Evolutionary conservation across 164 flowering plant species (phyloP).

Genomic region (Liriodendron chinense): DNA sequence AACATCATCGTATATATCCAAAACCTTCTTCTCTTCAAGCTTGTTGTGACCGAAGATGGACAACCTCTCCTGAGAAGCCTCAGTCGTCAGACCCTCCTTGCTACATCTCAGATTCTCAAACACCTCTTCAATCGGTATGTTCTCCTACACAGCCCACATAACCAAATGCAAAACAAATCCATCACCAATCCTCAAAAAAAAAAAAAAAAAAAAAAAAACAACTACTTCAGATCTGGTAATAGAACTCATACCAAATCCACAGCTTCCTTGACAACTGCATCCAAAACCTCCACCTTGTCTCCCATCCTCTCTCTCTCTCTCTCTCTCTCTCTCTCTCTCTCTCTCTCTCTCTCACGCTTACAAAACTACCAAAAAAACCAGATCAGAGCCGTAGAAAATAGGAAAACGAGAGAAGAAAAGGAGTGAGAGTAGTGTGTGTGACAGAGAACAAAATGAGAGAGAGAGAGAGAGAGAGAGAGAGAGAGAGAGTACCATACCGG

Average conservation of each 20-base stretch:
- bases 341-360: neutral
- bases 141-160: constrained; percentile 60
- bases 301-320: constrained; percentile 34
- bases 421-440: neutral
- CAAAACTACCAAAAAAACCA: neutral
- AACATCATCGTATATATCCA: too few species aligned
- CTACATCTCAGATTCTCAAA: constrained; percentile 67
- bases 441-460: neutral
- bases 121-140: constrained; percentile 79
- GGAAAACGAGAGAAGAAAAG: neutral
- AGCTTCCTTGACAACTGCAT: constrained; percentile 67
- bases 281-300: constrained; percentile 39
- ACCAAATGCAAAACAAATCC: too few species aligned
- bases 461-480: neutral
- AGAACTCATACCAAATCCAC: constrained; percentile 53
- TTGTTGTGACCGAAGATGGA: constrained; percentile 65
- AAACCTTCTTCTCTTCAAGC: constrained; percentile 77
- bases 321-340: too few species aligned
- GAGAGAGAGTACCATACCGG: neutral
- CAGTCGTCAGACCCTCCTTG: constrained; percentile 51
- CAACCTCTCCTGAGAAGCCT: constrained; percentile 59
- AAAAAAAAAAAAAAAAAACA: neutral
- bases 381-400: neutral
- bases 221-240: neutral
- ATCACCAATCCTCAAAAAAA: constrained; percentile 11